Evolutionary conservation across 192 early-diverging fungal species (phyloP), one percentile per base, ranked within the genome.

Genomic region (Coemansia sp.): DNA sequence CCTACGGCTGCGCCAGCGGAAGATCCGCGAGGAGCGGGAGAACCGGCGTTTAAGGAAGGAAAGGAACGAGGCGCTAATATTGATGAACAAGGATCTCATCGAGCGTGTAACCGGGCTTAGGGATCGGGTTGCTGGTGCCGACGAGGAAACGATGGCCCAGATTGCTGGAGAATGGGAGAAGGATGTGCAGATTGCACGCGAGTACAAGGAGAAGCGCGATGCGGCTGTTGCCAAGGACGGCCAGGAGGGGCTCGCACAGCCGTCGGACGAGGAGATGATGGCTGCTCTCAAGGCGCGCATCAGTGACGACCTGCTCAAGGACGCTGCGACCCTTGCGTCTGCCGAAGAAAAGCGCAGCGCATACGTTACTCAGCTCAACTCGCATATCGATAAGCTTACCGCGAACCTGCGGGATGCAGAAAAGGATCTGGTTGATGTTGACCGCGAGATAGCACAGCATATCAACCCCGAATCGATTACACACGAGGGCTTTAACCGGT

Each of bases 1-100:
- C 71, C 88, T 98, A 64, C 89, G 91, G 56, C 93, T 94, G 92
- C 90, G 91, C 26, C 95, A 97, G 81, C 87, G 91, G 32, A 88
- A 93, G 59, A 91, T 97, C 71, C 95, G 95, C 70, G 86, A 85
- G 18, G 86, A 94, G 67, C 94, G 96, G 23, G 89, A 91, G 16
- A 90, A 88, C 61, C 50, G 86, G 70, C 69, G 87, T 78, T 59
- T 92, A 89, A 66, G 88, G 89, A 66, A 78, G 47, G 74, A 81
- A 53, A 68, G 66, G 37, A 62, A 66, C 45, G 70, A 70, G 39
- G 59, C 59, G 54, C 65, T 76, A 12, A 56, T 78, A 26, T 56
- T 53, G 18, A 71, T 79, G 65, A 75, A 79, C 71, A 61, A 67
- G 54, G 69, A 78, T n/a, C 68, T 82, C 11, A 60, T 69, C 32